Evolutionary conservation across 1,284 basidiomycete species (phyloP).

Genomic region (Boletus smithii): DNA sequence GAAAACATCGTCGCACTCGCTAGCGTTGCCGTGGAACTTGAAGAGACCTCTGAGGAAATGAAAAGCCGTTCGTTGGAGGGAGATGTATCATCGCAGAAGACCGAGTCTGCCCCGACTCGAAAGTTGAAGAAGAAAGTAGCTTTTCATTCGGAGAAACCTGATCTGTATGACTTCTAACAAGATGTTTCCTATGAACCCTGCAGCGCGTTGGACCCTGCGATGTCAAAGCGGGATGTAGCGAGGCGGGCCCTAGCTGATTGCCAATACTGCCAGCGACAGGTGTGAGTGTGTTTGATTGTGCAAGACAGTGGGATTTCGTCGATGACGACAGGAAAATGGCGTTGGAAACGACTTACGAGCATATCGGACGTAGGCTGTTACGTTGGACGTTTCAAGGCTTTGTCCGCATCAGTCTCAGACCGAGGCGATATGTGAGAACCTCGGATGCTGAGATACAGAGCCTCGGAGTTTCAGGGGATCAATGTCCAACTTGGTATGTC

Average conservation of each 20-base stretch:
- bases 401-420: not conserved
- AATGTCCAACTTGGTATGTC: no score
- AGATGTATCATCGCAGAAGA: not conserved
- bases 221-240: no score
- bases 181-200: no score
- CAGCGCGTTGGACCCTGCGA: no score
- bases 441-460: no score
- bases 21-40: slow-evolving; percentile 28
- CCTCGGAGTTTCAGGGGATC: slow-evolving; percentile 7
- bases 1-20: slow-evolving; percentile 13
- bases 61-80: slow-evolving; percentile 2
- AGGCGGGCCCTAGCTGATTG: no score
- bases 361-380: no score
- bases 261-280: no score
- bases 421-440: slow-evolving; percentile 15
- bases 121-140: slow-evolving; percentile 64
- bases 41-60: slow-evolving; percentile 14
- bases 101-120: slow-evolving; percentile 1
- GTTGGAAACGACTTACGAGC: not conserved
- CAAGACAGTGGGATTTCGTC: not conserved
- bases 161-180: slow-evolving; percentile 55
- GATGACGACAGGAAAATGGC: not conserved
- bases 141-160: slow-evolving; percentile 65
- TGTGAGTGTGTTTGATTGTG: no score
- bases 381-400: slow-evolving; percentile 16